Evolutionary conservation across 176 grass and related monocot genomes (phyloP), one percentile per base, ranked within the genome.

Genomic region (Eremochloa ophiuroides): DNA sequence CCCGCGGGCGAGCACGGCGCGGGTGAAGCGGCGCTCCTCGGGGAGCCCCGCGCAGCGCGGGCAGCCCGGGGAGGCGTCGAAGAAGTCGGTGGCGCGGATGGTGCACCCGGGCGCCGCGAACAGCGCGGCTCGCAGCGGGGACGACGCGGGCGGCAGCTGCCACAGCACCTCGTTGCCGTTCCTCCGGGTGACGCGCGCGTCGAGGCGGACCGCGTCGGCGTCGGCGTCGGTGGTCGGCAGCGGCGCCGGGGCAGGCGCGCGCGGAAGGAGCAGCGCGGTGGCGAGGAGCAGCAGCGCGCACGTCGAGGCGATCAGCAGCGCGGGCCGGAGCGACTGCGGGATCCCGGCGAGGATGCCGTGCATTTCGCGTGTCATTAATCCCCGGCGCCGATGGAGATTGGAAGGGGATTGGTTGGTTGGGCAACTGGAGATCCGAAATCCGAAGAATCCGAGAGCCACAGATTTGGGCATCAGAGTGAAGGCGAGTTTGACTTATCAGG

Each of bases 91-190:
- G 74, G 92, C 92, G 53, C 91, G 88, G 80, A 93, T 87, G 60
- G 80, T 92, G 85, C 95, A 98, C 5, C 95, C 92, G 46, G 91
- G 95, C 37, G 95, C 92, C 65, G 87, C 78, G 79, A 98, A 98
- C 26, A 98, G 17, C 53, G 80, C 81, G 26, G 92, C 92, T 62
- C 88, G 87, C 10, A 79, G 86, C 10, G 86, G 83, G 18, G 26
- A 53, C 75, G 29, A 0, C n/a, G 39, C 7, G 1, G 67, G 61
- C 8, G 92, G 92, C 0, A 94, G 84, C 84, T 94, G 92, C 90
- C 88, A 98, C 73, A 98, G 89, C 85, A 93, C 81, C 80, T 94
- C 88, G 38, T 91, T 92, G 43, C 92, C 84, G 74, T 86, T 94
- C 84, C 82, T 67, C 22, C 28, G 74, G 79, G 70, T 80, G 11